A percentile compares a stretch with the other conserved stretches of the same genome.
These are phyloP conservation scores for Suillus subaureus DNA, from an alignment of 768 basidiomycete genomes.

Conservation along the genomic window DNA sequence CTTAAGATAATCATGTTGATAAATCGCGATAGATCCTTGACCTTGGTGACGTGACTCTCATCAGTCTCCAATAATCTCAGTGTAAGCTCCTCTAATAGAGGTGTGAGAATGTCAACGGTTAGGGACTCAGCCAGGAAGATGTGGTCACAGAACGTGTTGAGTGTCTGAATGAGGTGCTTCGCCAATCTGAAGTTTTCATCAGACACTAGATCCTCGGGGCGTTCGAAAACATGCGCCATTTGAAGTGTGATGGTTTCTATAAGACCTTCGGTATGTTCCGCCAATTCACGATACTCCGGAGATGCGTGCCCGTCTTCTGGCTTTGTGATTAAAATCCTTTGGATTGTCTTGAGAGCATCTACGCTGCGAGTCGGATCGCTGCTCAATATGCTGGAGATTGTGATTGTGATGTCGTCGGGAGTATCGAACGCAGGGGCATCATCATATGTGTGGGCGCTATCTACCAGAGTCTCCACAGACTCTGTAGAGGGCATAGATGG, in stretches of 20 bases:
- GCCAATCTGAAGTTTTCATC: conserved; percentile 90
- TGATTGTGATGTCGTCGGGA: conserved; percentile 69
- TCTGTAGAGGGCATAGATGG: conserved; percentile 24
- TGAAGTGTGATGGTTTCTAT: conserved; percentile 90
- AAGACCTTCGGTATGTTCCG: conserved; percentile 80
- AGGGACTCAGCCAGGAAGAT: conserved; percentile 84
- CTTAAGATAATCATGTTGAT: conserved; percentile 99
- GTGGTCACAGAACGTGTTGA: conserved; percentile 95
- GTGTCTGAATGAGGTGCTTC: conserved; percentile 96
- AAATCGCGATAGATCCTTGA: conserved; percentile 92
- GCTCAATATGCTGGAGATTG: conserved; percentile 87
- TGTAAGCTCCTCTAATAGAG: conserved; percentile 90
- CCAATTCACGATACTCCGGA: conserved; percentile 72
- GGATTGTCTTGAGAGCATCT: conserved; percentile 91
- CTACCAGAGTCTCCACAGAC: conserved; percentile 37
- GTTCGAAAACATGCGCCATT: conserved; percentile 91
- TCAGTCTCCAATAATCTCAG: conserved; percentile 92
- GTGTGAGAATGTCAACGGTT: conserved; percentile 81
- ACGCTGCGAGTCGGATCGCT: conserved; percentile 85
- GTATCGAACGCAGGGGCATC: conserved; percentile 18
- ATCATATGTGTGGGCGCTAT: conserved; percentile 30
- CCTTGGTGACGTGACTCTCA: conserved; percentile 77
- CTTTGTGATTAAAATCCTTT: conserved; percentile 78
- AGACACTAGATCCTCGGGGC: conserved; percentile 68
- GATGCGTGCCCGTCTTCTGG: conserved; percentile 73